Conservation (phyloP, 768 basidiomycete species). For the Trametes sanguinea region DNA sequence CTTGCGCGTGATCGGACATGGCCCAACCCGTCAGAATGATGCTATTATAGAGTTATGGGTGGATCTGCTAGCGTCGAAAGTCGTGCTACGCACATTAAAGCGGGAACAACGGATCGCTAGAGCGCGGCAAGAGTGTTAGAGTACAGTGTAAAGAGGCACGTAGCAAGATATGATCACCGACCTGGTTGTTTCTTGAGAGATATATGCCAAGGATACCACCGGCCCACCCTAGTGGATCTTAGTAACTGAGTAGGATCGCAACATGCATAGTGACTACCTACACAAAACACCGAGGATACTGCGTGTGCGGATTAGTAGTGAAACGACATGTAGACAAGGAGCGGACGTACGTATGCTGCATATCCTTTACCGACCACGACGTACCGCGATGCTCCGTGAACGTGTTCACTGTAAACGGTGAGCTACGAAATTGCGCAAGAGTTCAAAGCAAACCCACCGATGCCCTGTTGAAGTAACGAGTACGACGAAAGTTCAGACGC, state of each 20-base stretch:
- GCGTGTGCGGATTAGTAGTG: neutral
- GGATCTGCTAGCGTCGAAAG: neutral
- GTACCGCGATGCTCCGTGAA: slow-evolving; percentile 89
- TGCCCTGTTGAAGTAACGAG: slow-evolving; percentile 43
- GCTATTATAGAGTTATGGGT: slow-evolving; percentile 37
- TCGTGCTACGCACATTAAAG: slow-evolving; percentile 61
- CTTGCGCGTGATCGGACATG: slow-evolving; percentile 89
- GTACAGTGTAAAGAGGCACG: neutral
- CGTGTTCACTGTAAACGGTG: slow-evolving; percentile 64
- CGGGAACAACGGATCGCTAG: slow-evolving; percentile 79
- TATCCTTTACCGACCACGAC: slow-evolving; percentile 86
- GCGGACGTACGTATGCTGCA: slow-evolving; percentile 82
- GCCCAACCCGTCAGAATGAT: slow-evolving; percentile 93
- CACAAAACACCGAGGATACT: slow-evolving; percentile 77
- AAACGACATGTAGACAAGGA: neutral
- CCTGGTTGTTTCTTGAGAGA: slow-evolving; percentile 77
- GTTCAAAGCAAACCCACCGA: slow-evolving; percentile 44
- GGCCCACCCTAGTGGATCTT: slow-evolving; percentile 69
- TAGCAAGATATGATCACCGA: too few species aligned
- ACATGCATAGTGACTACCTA: slow-evolving; percentile 35
- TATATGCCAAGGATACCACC: slow-evolving; percentile 90
- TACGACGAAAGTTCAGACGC: neutral
- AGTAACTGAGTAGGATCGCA: neutral
- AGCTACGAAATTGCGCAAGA: neutral
- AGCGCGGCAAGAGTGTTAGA: neutral